These are phyloP conservation scores for Hymenoscyphus linearis DNA, from an alignment of 2,329 filamentous ascomycete species.

Conservation along the genomic window DNA sequence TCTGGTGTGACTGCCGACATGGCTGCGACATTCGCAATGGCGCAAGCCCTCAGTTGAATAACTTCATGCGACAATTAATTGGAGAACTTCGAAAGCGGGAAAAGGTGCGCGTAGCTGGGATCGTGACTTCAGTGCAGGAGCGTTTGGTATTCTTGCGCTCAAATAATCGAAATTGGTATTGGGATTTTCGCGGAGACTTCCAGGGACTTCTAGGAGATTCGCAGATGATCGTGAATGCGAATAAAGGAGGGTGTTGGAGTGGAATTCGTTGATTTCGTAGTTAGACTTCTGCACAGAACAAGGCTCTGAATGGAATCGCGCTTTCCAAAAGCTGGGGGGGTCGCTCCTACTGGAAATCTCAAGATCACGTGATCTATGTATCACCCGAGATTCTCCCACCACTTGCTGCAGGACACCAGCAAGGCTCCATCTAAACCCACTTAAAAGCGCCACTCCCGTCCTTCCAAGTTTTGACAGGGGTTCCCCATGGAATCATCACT, in stretches of 20 bases:
- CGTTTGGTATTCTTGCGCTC: neutral
- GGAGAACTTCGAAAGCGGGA: neutral
- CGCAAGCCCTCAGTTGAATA: constrained; percentile 25
- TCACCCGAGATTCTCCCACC: neutral
- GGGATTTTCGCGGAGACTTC: neutral
- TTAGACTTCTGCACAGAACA: neutral
- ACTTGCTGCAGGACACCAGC: no score
- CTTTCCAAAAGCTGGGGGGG: neutral
- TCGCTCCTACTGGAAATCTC: neutral
- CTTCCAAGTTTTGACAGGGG: no score
- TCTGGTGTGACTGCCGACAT: constrained; percentile 60
- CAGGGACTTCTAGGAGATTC: neutral
- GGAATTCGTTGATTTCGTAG: neutral
- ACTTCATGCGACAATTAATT: constrained; percentile 23
- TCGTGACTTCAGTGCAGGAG: neutral
- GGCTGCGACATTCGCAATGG: constrained; percentile 41
- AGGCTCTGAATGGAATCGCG: neutral
- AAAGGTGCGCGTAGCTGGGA: neutral
- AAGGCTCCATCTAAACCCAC: no score
- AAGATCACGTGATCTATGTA: neutral
- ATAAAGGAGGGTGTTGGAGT: neutral
- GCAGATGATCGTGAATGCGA: neutral
- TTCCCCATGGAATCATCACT: no score
- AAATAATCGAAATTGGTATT: neutral
- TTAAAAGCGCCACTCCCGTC: no score